Conservation (phyloP, 345 rosid species). For the Eucalyptus cloeziana region DNA sequence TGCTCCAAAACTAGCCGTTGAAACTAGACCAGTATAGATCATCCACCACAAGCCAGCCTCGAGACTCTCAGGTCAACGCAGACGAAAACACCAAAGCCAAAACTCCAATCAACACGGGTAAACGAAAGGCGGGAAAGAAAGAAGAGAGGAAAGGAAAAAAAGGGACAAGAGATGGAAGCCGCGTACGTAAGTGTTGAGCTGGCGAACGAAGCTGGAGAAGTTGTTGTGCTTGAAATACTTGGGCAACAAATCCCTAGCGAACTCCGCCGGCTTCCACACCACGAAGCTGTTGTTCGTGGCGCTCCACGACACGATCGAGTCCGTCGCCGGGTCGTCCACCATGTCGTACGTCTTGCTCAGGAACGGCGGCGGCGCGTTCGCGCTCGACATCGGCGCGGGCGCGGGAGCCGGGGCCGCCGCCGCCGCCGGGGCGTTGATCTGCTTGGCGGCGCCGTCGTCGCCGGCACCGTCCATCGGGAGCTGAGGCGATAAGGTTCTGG, state of each 20-base stretch:
- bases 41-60: neutral
- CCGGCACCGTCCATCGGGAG: conserved; percentile 10
- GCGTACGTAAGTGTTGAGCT: conserved; percentile 77
- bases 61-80: neutral
- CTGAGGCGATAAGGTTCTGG: neutral
- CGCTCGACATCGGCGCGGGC: conserved; percentile 24
- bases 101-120: neutral
- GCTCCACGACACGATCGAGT: conserved; percentile 78
- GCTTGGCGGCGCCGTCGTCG: neutral
- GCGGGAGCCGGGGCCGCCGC: neutral
- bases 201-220: conserved; percentile 90
- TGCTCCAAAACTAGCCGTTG: neutral
- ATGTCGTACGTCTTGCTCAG: conserved; percentile 87
- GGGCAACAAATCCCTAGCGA: conserved; percentile 67
- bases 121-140: neutral
- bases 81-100: neutral
- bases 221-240: conserved; percentile 87
- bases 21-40: neutral
- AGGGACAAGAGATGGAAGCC: neutral
- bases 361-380: conserved; percentile 67
- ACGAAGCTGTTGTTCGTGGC: conserved; percentile 68
- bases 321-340: conserved; percentile 81
- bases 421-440: conserved; percentile 4
- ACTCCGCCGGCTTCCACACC: conserved; percentile 88
- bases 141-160: neutral